These are phyloP conservation scores for Serendipita sp. DNA, from an alignment of 768 basidiomycete species.

Conservation along the genomic window DNA sequence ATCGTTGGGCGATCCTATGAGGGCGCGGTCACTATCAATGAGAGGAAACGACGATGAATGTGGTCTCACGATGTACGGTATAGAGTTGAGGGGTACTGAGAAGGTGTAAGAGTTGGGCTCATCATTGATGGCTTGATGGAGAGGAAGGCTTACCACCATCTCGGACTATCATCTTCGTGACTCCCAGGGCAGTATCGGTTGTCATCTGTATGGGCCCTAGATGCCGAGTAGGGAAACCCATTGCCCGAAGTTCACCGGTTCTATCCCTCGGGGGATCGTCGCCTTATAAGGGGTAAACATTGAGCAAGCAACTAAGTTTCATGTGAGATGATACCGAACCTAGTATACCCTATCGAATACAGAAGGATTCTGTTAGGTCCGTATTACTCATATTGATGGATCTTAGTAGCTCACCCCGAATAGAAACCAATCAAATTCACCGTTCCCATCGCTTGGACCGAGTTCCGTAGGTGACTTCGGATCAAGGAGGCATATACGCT, in stretches of 20 bases:
- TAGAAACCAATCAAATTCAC: slow-evolving; percentile 71
- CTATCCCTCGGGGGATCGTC: slow-evolving; percentile 94
- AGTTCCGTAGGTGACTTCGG: slow-evolving; percentile 63
- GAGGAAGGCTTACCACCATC: slow-evolving; percentile 37
- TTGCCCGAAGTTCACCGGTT: slow-evolving; percentile 68
- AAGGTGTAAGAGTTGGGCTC: slow-evolving; percentile 3
- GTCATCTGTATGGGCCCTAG: slow-evolving; percentile 92
- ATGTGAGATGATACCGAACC: slow-evolving; percentile 23
- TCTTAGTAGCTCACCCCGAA: slow-evolving; percentile 50
- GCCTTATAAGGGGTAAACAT: slow-evolving; percentile 53
- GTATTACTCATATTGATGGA: background rate
- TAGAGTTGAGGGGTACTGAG: background rate
- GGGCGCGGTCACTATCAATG: slow-evolving; percentile 34
- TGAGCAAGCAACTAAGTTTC: background rate
- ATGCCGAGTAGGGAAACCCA: slow-evolving; percentile 78
- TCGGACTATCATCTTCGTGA: slow-evolving; percentile 67
- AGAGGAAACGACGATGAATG: slow-evolving; percentile 23
- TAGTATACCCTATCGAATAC: slow-evolving; percentile 39
- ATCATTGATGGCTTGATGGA: slow-evolving; percentile 3
- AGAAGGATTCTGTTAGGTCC: background rate
- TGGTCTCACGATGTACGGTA: background rate
- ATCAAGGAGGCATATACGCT: slow-evolving; percentile 82
- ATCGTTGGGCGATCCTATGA: slow-evolving; percentile 79
- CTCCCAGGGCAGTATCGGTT: slow-evolving; percentile 90
- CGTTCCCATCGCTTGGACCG: slow-evolving; percentile 60